Percentiles rank a stretch among this genome's conserved stretches.
phyloP scores from a whole-genome alignment of 345 rosid species.

The Populus pruinosa region DNA sequence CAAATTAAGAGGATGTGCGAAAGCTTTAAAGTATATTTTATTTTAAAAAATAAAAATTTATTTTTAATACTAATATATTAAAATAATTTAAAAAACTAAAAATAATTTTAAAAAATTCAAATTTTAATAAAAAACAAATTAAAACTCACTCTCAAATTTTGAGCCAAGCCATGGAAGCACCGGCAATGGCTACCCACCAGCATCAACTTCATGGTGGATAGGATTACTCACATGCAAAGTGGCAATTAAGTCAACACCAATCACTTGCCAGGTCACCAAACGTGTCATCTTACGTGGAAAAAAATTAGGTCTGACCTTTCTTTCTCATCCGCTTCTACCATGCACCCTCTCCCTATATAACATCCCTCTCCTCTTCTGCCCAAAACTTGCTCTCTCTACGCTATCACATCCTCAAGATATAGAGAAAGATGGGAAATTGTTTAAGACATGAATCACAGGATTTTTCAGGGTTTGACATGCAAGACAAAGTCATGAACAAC shows the following conservation, averaged over 20 bases:
- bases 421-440: constrained; percentile 48
- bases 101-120: too few relatives aligned
- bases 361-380: neutral
- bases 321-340: neutral
- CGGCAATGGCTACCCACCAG: neutral
- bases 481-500: neutral
- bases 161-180: neutral
- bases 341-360: neutral
- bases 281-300: constrained; percentile 34
- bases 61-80: too few relatives aligned
- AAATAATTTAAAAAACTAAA: too few relatives aligned
- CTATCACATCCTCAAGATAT: neutral
- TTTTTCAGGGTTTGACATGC: neutral
- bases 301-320: constrained; percentile 34
- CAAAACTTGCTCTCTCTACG: constrained; percentile 4
- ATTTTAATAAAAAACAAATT: too few relatives aligned
- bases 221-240: neutral
- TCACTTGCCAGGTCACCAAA: constrained; percentile 38
- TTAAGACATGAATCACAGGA: constrained; percentile 26
- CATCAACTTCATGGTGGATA: neutral
- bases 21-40: too few relatives aligned
- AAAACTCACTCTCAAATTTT: too few relatives aligned
- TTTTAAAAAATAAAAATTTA: too few relatives aligned
- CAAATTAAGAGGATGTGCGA: too few relatives aligned
- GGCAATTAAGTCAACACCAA: constrained; percentile 30